These are phyloP conservation scores for Cryptosporidium bovis DNA, from an alignment of 169 alveolate genomes.

Conservation along the genomic window DNA sequence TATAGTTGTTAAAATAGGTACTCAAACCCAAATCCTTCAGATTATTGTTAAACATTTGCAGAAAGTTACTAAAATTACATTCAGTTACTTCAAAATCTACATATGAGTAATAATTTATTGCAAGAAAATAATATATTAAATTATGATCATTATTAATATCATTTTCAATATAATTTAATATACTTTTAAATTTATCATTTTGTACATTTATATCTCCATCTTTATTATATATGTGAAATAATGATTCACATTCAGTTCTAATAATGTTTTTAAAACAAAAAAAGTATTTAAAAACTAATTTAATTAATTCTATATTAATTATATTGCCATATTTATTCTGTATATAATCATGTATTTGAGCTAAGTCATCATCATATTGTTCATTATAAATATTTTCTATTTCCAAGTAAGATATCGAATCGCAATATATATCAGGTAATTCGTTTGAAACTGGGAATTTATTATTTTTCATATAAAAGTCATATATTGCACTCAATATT, in stretches of 20 bases:
- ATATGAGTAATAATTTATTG: too few species aligned
- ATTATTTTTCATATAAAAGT: neutral
- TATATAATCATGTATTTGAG: neutral
- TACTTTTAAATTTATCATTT: too few species aligned
- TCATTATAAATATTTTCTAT: constrained; percentile 33
- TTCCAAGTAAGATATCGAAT: constrained; percentile 8
- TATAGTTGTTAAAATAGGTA: neutral
- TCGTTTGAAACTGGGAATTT: constrained; percentile 33
- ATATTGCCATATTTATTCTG: neutral
- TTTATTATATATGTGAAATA: too few species aligned
- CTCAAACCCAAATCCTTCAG: too few species aligned
- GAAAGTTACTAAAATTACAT: too few species aligned
- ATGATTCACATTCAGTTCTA: too few species aligned
- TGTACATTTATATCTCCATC: too few species aligned
- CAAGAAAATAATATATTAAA: too few species aligned
- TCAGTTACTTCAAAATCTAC: too few species aligned
- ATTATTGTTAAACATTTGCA: too few species aligned
- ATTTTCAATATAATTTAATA: too few species aligned
- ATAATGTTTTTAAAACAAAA: constrained; percentile 4
- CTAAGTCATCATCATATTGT: constrained; percentile 2
- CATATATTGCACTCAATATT: constrained; percentile 4
- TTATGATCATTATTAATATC: too few species aligned
- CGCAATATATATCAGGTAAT: constrained; percentile 57
- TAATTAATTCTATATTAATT: constrained; percentile 17
- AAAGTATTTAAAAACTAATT: constrained; percentile 31